A percentile compares a stretch with the other conserved stretches of the same genome.
Conservation (phyloP, 2,329 filamentous ascomycete genomes). For the Tolypocladium tundrense region DNA sequence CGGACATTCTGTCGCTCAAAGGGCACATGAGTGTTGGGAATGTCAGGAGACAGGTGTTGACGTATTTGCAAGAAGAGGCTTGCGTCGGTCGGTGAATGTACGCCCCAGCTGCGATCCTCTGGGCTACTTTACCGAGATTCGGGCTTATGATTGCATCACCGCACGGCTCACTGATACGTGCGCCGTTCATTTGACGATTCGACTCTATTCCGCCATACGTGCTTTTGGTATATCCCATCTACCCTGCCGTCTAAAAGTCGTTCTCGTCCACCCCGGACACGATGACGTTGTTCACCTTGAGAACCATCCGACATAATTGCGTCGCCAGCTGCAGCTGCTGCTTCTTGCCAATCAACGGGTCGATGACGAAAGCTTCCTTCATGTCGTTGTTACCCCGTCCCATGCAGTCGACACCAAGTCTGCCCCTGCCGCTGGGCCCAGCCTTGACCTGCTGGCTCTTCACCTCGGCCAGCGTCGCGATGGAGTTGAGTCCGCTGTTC, state of each 20-base stretch:
- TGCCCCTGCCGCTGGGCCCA: constrained; percentile 34
- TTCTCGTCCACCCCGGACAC: constrained; percentile 78
- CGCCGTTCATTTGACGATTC: not conserved
- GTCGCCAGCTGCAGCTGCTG: constrained; percentile 95
- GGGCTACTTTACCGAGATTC: not conserved
- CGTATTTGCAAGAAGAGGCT: not conserved
- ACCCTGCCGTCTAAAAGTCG: constrained; percentile 54
- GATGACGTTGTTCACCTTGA: constrained; percentile 96
- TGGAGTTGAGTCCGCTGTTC: constrained; percentile 93
- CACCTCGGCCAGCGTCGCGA: constrained; percentile 86
- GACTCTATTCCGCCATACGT: constrained; percentile 7
- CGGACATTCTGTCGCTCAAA: not conserved
- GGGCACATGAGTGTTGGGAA: not conserved
- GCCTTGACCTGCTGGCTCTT: constrained; percentile 95
- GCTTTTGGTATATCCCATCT: constrained; percentile 16
- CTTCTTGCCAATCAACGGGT: constrained; percentile 95
- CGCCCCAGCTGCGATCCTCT: not conserved
- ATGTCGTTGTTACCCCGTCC: constrained; percentile 90
- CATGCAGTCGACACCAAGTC: constrained; percentile 96
- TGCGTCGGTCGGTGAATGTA: not conserved
- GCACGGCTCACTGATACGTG: not conserved
- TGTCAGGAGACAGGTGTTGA: not conserved
- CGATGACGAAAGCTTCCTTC: constrained; percentile 96
- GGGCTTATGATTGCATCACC: not conserved
- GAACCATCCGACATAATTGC: constrained; percentile 94